These are phyloP conservation scores for Fusarium tjaetaba DNA, from an alignment of 2,329 filamentous ascomycete species.

Conservation along the genomic window DNA sequence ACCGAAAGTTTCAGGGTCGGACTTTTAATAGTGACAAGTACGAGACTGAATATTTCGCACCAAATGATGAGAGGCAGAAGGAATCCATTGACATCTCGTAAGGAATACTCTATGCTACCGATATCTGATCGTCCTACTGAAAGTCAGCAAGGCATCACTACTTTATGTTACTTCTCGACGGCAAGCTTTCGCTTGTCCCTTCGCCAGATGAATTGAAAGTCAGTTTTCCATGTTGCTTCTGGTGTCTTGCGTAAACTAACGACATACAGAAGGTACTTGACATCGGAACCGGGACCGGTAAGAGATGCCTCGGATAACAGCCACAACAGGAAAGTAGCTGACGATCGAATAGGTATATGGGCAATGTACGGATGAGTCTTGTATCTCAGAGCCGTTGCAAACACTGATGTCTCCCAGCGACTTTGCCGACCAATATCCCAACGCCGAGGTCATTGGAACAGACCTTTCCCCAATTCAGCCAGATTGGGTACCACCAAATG, in stretches of 20 bases:
- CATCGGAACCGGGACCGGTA: not conserved
- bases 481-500: not conserved
- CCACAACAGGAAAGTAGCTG: accelerated
- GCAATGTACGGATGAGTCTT: not conserved
- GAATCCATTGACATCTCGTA: conserved; percentile 18
- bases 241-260: not conserved
- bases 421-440: not conserved
- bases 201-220: not conserved
- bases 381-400: accelerated
- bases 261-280: not conserved
- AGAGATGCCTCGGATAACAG: accelerated
- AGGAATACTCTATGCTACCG: not conserved
- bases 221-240: no score
- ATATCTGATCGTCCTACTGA: not conserved
- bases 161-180: not conserved
- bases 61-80: conserved; percentile 13
- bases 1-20: conserved; percentile 4
- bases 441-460: not conserved
- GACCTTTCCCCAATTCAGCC: not conserved
- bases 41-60: not conserved
- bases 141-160: not conserved
- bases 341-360: not conserved
- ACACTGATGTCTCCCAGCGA: not conserved
- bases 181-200: not conserved
- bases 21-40: conserved; percentile 6